Conservation (phyloP, 495 filamentous ascomycete genomes). For the Poronia punctata region DNA sequence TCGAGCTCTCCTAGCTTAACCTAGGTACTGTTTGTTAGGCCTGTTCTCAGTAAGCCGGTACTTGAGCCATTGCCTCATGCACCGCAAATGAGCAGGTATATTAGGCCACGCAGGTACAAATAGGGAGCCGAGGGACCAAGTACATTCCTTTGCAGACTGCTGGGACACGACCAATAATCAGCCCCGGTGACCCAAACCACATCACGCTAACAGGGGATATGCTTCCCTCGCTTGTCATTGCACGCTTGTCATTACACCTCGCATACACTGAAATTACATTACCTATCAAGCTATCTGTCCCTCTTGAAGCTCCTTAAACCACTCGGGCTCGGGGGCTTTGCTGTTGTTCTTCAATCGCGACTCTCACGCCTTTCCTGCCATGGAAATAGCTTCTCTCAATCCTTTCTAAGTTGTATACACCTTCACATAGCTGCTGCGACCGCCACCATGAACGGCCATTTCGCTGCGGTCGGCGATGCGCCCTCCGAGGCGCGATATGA, state of each 20-base stretch:
- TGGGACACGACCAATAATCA: conserved; percentile 14
- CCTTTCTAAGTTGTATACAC: conserved; percentile 14
- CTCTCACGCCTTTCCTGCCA: conserved; percentile 7
- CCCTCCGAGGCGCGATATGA: conserved; percentile 64
- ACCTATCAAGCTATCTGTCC: neutral
- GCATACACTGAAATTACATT: conserved; percentile 2
- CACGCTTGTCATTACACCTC: neutral
- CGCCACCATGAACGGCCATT: conserved; percentile 70
- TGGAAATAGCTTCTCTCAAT: conserved; percentile 13
- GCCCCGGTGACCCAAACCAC: neutral
- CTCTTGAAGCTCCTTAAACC: conserved; percentile 5
- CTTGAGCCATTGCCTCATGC: too few species aligned
- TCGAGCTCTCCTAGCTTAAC: conserved; percentile 8
- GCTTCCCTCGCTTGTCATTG: conserved; percentile 10
- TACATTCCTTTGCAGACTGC: too few species aligned
- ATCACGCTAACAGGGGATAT: conserved; percentile 1
- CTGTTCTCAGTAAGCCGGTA: too few species aligned
- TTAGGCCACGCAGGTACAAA: too few species aligned
- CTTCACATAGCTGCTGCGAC: neutral
- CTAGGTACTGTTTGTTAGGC: too few species aligned
- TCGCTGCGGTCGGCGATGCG: conserved; percentile 68
- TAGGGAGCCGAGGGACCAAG: too few species aligned
- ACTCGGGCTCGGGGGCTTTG: conserved; percentile 6
- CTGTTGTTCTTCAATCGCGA: conserved; percentile 5
- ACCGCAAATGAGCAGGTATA: too few species aligned